Percentiles rank a stretch among this genome's conserved stretches.
phyloP scores from a whole-genome alignment of 2,329 filamentous ascomycete species.

The Calonectria honghensis region DNA sequence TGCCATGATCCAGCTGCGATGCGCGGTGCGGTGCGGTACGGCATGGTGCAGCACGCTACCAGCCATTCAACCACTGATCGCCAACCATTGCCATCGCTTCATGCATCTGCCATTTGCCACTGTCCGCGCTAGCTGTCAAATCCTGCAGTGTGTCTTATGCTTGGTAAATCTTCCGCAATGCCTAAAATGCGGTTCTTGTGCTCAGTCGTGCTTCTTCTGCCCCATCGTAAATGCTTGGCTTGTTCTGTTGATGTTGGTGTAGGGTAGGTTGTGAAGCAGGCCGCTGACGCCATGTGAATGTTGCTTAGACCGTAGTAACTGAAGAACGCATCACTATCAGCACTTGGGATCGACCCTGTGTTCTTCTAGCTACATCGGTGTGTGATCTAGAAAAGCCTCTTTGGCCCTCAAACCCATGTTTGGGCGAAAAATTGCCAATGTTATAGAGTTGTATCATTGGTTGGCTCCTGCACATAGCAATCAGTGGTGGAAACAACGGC shows the following conservation, averaged over 20 bases:
- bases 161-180: not conserved
- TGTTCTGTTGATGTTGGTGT: not conserved
- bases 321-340: not conserved
- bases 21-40: not conserved
- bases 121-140: not conserved
- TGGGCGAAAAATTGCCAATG: not conserved
- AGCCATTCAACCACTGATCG: constrained; percentile 9
- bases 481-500: not conserved
- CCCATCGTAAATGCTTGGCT: not conserved
- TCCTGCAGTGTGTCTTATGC: not conserved
- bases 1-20: not conserved
- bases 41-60: not conserved
- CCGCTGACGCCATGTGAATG: not conserved
- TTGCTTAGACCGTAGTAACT: not conserved
- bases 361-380: not conserved
- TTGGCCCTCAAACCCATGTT: not conserved
- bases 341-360: not conserved
- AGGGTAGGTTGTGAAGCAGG: not conserved
- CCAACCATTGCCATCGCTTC: not conserved
- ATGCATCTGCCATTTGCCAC: not conserved
- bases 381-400: not conserved
- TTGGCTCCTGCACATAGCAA: not conserved
- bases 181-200: not conserved
- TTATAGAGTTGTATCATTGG: not conserved
- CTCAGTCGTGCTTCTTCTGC: not conserved